Percentiles rank a stretch among this genome's conserved stretches.
These are phyloP conservation scores for Tillandsia fasciculata DNA, from an alignment of 176 grass and related monocot genomes.

Conservation along the genomic window DNA sequence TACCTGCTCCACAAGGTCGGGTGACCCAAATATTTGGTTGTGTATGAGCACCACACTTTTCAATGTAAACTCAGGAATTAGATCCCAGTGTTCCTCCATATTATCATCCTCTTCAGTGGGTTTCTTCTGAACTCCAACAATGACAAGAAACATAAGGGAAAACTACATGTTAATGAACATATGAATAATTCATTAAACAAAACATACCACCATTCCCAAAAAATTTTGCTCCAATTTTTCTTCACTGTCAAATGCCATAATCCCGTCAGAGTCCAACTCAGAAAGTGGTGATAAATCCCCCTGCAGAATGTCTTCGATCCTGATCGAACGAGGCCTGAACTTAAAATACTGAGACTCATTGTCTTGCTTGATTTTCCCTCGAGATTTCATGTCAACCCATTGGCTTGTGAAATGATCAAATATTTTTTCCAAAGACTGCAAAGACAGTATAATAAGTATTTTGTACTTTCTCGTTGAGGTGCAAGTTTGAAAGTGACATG, in stretches of 20 bases:
- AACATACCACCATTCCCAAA: conserved; percentile 35
- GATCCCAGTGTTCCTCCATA: conserved; percentile 51
- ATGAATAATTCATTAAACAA: not conserved
- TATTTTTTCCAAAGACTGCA: conserved; percentile 49
- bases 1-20: conserved; percentile 71
- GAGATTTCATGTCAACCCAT: conserved; percentile 83
- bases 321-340: conserved; percentile 56
- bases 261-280: conserved; percentile 35
- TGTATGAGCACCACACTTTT: conserved; percentile 58
- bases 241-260: conserved; percentile 32
- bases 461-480: not conserved
- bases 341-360: conserved; percentile 57
- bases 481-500: not conserved
- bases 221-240: conserved; percentile 59
- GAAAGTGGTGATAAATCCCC: conserved; percentile 38
- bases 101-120: conserved; percentile 26
- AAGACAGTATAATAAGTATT: conserved; percentile 18
- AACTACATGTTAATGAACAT: conserved; percentile 4
- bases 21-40: conserved; percentile 74
- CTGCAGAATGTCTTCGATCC: conserved; percentile 65
- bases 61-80: conserved; percentile 53
- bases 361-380: conserved; percentile 47
- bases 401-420: conserved; percentile 73
- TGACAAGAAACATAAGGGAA: conserved; percentile 1
- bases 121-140: conserved; percentile 46